Percentiles rank a stretch among this genome's conserved stretches.
Evolutionary conservation across 257 asterid genomes (phyloP).

Genomic region (Lithospermum erythrorhizon): DNA sequence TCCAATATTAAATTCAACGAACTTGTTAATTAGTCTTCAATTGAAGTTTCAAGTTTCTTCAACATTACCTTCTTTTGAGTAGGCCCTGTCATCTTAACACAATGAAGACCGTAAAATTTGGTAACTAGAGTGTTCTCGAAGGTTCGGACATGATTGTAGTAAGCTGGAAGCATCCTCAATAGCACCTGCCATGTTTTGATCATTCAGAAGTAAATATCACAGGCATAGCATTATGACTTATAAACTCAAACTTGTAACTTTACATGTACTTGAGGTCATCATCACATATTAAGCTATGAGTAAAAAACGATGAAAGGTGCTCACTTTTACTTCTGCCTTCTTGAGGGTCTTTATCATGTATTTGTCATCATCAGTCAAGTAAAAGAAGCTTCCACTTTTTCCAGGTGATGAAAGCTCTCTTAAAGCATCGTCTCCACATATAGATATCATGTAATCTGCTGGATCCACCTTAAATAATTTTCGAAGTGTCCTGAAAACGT

Average conservation of each 20-base stretch:
- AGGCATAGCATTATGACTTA: background rate
- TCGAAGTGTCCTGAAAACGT: conserved; percentile 60
- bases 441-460: conserved; percentile 90
- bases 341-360: conserved; percentile 95
- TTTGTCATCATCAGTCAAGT: conserved; percentile 79
- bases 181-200: conserved; percentile 48
- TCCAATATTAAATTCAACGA: background rate
- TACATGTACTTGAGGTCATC: background rate
- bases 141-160: conserved; percentile 68
- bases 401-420: conserved; percentile 98
- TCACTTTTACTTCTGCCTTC: conserved; percentile 89
- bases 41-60: background rate
- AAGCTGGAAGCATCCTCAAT: conserved; percentile 80
- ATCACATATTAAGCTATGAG: background rate
- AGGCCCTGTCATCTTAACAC: conserved; percentile 76
- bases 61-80: conserved; percentile 74
- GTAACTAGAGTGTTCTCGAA: conserved; percentile 71
- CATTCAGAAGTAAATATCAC: background rate
- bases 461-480: conserved; percentile 86
- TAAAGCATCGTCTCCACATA: conserved; percentile 87
- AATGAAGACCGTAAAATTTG: conserved; percentile 80
- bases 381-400: conserved; percentile 92
- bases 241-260: no score
- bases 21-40: background rate
- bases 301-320: conserved; percentile 20